Evolutionary conservation across 2,329 filamentous ascomycete genomes (phyloP), one percentile per base, ranked within the genome.

Genomic region (Kalmusia sp.): DNA sequence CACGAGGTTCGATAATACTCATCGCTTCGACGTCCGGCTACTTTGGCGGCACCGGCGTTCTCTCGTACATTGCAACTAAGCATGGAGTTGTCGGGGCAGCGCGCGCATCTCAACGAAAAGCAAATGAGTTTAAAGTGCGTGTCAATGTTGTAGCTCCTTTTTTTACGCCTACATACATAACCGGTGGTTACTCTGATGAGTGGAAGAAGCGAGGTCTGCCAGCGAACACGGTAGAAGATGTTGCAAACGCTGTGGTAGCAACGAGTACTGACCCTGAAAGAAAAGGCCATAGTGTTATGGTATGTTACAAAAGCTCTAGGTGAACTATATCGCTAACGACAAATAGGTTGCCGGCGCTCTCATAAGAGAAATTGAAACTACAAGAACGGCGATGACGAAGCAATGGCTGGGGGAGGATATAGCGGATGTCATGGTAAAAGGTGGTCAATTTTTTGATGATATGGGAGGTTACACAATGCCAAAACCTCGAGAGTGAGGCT

Each of bases 111-210:
- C 75, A 79, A 53, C 37, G 46, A 2, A 62, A 61, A 11, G 75
- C 78, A 1, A 55, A 62, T 2, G 58, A 69, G 37, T 66, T 74
- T 21, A 63, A 67, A 12, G 70, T 81, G 3, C 64, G 77, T 11
- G 70, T 76, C 15, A 81, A 81, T 57, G 77, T 75, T 4, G 68
- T 82, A n/a, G 79, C 77, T 7, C 79, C 80, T 1, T 82, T 79
- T 63, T 72, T 79, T 9, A 81, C 79, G 0, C 75, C 77, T 3
- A 81, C 79, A 12, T 70, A 76, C 37, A 75, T 81, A 15, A 76
- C 79, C 0, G 67, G 66, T 12, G 70, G 74, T 2, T 76, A 79
- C 49, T 65, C 70, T 1, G 59, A 70, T 7, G 52, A 59, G 21
- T 81, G 77, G 77, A 61, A 63, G 19, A 64, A 69, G 17, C 64